Evolutionary conservation across 305 asterid species (phyloP).

Genomic region (Salvia sclarea): DNA sequence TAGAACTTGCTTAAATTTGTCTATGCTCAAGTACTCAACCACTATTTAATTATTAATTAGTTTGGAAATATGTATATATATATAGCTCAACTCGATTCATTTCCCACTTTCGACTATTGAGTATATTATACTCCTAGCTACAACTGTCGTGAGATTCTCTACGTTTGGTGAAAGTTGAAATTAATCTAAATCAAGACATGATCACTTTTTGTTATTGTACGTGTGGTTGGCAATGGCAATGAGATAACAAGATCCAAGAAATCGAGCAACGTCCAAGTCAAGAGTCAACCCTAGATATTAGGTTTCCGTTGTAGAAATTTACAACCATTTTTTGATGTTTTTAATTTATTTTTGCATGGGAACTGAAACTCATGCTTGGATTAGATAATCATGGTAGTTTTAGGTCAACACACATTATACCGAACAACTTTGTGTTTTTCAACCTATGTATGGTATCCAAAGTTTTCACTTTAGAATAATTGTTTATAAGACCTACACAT

Average conservation of each 20-base stretch:
- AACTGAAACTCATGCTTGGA: conserved; percentile 38
- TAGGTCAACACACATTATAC: conserved; percentile 46
- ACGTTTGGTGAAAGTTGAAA: background rate
- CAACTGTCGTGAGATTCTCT: background rate
- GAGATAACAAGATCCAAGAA: conserved; percentile 59
- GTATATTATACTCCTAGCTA: background rate
- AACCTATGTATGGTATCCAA: conserved; percentile 43
- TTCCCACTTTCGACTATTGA: background rate
- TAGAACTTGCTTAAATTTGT: no score
- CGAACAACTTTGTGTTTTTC: conserved; percentile 50
- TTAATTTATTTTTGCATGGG: conserved; percentile 29
- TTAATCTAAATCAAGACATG: background rate
- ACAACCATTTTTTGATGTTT: conserved; percentile 6
- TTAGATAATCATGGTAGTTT: conserved; percentile 28
- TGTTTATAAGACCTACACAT: background rate
- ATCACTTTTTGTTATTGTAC: background rate
- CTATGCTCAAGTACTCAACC: no score
- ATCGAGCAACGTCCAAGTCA: conserved; percentile 42
- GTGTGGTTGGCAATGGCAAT: conserved; percentile 16
- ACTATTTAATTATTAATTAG: no score
- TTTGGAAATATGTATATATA: no score
- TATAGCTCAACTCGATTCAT: background rate
- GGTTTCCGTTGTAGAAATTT: conserved; percentile 34
- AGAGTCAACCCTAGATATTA: conserved; percentile 56
- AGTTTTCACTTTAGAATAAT: conserved; percentile 15